Evolutionary conservation across 768 basidiomycete genomes (phyloP).

Genomic region (Phaffia tasmanica): DNA sequence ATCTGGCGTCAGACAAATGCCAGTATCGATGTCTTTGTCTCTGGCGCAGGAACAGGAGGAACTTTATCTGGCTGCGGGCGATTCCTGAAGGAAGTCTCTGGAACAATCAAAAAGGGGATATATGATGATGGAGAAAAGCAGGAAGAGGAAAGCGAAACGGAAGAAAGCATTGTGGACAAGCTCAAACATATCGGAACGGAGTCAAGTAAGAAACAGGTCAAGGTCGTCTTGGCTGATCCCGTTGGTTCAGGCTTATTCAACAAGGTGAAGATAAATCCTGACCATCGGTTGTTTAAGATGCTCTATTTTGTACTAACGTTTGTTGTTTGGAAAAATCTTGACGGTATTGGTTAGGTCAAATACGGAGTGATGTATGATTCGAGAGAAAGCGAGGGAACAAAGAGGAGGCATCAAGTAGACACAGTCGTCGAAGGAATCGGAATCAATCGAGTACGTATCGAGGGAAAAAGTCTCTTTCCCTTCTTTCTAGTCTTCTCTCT

Average conservation of each 20-base stretch:
- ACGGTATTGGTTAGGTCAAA: slow-evolving; percentile 49
- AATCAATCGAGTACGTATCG: slow-evolving; percentile 55
- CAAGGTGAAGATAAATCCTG: slow-evolving; percentile 47
- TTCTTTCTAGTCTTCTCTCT: background rate
- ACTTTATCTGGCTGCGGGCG: slow-evolving; percentile 77
- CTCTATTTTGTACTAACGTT: background rate
- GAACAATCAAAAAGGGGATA: too few species aligned
- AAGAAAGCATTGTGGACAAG: too few species aligned
- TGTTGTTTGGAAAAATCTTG: background rate
- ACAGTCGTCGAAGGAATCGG: slow-evolving; percentile 84
- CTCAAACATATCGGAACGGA: background rate
- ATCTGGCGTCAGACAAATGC: slow-evolving; percentile 89
- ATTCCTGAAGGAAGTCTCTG: slow-evolving; percentile 52
- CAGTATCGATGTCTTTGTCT: slow-evolving; percentile 67
- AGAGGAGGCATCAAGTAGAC: slow-evolving; percentile 84
- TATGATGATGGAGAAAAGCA: too few species aligned
- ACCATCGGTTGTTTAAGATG: background rate
- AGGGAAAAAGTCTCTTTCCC: background rate
- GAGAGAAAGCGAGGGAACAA: slow-evolving; percentile 88
- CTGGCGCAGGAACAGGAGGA: slow-evolving; percentile 83
- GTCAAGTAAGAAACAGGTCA: slow-evolving; percentile 10
- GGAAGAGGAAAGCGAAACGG: too few species aligned
- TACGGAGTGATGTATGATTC: slow-evolving; percentile 87
- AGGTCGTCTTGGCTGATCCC: slow-evolving; percentile 74
- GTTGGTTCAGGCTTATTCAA: slow-evolving; percentile 87